Conservation (phyloP, 2,329 filamentous ascomycete genomes). For the Microcera coccophila region DNA sequence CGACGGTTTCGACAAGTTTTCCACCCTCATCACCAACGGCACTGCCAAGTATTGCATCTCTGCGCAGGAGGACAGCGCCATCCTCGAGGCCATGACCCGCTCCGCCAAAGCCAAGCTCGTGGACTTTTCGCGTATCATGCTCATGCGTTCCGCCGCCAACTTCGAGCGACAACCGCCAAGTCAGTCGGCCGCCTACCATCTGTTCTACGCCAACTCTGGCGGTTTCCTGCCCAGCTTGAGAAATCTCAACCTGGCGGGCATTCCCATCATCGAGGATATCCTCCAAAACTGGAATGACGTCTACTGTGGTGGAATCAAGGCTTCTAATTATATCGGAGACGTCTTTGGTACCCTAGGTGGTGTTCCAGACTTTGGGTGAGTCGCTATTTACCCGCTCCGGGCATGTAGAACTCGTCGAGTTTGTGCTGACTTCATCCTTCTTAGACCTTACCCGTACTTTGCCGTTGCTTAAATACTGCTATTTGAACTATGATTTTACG, state of each 20-base stretch:
- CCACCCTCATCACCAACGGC: constrained; percentile 9
- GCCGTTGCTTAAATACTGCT: no score
- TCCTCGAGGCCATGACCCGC: constrained; percentile 8
- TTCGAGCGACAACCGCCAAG: constrained; percentile 16
- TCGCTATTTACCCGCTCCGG: no score
- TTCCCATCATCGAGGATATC: constrained; percentile 13
- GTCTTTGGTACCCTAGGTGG: constrained; percentile 14
- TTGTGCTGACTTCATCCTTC: no score
- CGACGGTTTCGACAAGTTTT: constrained; percentile 7
- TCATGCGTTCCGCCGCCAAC: constrained; percentile 12
- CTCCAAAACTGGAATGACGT: constrained; percentile 6
- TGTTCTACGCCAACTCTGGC: constrained; percentile 7
- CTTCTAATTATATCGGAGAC: constrained; percentile 15
- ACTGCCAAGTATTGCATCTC: constrained; percentile 14
- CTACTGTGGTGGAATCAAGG: constrained; percentile 6
- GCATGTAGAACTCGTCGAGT: no score
- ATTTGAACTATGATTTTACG: no score
- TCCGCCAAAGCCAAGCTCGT: constrained; percentile 8
- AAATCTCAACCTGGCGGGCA: constrained; percentile 12
- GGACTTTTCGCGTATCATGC: constrained; percentile 13
- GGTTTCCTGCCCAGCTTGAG: constrained; percentile 7
- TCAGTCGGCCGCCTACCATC: constrained; percentile 4
- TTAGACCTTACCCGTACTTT: no score
- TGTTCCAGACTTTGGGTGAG: constrained; percentile 9
- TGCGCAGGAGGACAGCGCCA: constrained; percentile 14